Conservation (phyloP, 306 rosid genomes). For the Carpinus fangiana region DNA sequence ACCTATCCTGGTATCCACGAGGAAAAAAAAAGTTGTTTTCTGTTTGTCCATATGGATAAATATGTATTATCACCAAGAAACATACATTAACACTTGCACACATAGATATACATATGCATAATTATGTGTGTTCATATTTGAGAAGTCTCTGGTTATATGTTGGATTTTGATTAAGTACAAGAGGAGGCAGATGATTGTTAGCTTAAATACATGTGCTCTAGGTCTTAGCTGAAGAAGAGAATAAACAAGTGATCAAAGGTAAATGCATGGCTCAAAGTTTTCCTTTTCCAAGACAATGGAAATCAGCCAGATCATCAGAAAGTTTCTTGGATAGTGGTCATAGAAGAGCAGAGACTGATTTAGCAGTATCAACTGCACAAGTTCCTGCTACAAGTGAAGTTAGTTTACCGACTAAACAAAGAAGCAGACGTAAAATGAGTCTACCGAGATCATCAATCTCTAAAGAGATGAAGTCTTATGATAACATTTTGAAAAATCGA, state of each 20-base stretch:
- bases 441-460: conserved; percentile 37
- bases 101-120: neutral
- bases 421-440: conserved; percentile 62
- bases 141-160: neutral
- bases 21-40: neutral
- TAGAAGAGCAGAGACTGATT: conserved; percentile 39
- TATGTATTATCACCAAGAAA: neutral
- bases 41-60: neutral
- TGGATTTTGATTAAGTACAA: neutral
- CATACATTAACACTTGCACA: neutral
- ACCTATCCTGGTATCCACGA: neutral
- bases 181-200: neutral
- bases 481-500: conserved; percentile 42
- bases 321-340: conserved; percentile 47
- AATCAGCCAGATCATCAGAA: conserved; percentile 48
- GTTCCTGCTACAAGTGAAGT: conserved; percentile 41
- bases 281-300: conserved; percentile 51
- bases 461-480: conserved; percentile 45
- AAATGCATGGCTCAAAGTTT: conserved; percentile 46
- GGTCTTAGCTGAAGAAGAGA: conserved; percentile 55
- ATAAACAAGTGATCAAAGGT: conserved; percentile 51
- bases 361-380: conserved; percentile 41
- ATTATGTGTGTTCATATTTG: neutral
- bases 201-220: conserved; percentile 33
- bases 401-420: conserved; percentile 48